Conservation (phyloP, 805 yeast genomes). For the Myxozyma neglecta region DNA sequence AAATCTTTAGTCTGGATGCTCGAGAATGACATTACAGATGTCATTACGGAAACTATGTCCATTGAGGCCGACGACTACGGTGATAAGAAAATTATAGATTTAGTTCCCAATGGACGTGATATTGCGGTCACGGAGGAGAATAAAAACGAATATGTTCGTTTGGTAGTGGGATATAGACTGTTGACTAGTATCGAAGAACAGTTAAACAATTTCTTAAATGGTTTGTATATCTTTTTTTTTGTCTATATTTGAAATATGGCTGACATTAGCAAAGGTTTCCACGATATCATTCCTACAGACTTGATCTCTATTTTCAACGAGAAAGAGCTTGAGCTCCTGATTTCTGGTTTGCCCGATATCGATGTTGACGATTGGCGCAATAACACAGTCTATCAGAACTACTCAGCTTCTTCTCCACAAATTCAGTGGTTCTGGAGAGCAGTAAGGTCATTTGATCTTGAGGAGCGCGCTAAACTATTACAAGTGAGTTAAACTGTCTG, state of each 20-base stretch:
- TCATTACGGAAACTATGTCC: conserved; percentile 90
- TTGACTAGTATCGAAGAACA: conserved; percentile 83
- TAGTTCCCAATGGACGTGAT: conserved; percentile 77
- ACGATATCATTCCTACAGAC: conserved; percentile 83
- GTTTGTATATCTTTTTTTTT: conserved; percentile 20
- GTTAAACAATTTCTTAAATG: conserved; percentile 68
- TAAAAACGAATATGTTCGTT: conserved; percentile 82
- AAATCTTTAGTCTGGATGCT: conserved; percentile 94
- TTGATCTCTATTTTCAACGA: conserved; percentile 87
- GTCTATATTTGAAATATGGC: not conserved
- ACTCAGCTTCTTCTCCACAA: conserved; percentile 78
- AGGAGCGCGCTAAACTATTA: conserved; percentile 87
- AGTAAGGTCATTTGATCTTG: conserved; percentile 87
- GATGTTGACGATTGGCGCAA: conserved; percentile 95
- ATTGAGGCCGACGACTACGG: conserved; percentile 94
- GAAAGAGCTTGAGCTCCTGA: conserved; percentile 87
- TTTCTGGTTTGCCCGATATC: conserved; percentile 94
- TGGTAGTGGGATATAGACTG: conserved; percentile 82
- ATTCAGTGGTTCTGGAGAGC: conserved; percentile 98
- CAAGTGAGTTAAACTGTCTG: conserved; percentile 45
- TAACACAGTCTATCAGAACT: conserved; percentile 75
- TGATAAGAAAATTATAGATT: conserved; percentile 77
- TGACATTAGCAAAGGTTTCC: conserved; percentile 61
- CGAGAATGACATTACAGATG: conserved; percentile 93
- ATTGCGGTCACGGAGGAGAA: conserved; percentile 87